Conservation (phyloP, 495 filamentous ascomycete genomes). For the Lasiosphaeris hirsuta region DNA sequence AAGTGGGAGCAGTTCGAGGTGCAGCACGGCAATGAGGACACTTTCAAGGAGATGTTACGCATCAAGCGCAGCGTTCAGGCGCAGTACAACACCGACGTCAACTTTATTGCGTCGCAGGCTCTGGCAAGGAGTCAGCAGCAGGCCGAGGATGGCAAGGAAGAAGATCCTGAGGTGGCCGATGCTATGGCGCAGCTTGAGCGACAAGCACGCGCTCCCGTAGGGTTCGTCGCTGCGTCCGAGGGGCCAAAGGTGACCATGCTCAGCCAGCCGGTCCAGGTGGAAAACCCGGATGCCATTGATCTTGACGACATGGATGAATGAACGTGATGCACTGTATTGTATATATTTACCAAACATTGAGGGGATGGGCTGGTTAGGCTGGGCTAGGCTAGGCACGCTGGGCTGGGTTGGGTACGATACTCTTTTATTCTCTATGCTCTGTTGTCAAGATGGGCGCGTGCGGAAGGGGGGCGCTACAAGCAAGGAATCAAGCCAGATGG, state of each 20-base stretch:
- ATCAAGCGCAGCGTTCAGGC: conserved; percentile 97
- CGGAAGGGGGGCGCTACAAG: too few species aligned
- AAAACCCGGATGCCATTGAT: conserved; percentile 88
- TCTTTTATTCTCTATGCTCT: neutral
- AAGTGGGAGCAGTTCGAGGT: conserved; percentile 98
- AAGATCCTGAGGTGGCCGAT: conserved; percentile 59
- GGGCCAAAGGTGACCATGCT: conserved; percentile 71
- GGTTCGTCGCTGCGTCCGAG: conserved; percentile 84
- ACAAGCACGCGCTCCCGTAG: conserved; percentile 80
- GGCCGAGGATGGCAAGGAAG: conserved; percentile 26
- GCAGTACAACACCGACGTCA: conserved; percentile 98
- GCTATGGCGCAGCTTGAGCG: conserved; percentile 91
- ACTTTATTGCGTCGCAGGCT: conserved; percentile 95
- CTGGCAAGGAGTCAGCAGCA: conserved; percentile 72
- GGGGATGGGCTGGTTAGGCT: neutral
- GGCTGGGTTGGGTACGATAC: neutral
- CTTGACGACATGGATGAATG: conserved; percentile 62
- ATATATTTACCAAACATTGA: conserved; percentile 4
- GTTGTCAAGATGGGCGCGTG: too few species aligned
- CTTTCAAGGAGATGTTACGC: conserved; percentile 97
- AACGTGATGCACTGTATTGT: conserved; percentile 8
- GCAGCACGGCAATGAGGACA: conserved; percentile 97
- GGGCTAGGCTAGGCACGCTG: neutral
- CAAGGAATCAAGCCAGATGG: too few species aligned
- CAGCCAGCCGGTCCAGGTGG: conserved; percentile 43